Evolutionary conservation across 23 red algal genomes (phyloP).

Genomic region (Porphyridium purpureum): DNA sequence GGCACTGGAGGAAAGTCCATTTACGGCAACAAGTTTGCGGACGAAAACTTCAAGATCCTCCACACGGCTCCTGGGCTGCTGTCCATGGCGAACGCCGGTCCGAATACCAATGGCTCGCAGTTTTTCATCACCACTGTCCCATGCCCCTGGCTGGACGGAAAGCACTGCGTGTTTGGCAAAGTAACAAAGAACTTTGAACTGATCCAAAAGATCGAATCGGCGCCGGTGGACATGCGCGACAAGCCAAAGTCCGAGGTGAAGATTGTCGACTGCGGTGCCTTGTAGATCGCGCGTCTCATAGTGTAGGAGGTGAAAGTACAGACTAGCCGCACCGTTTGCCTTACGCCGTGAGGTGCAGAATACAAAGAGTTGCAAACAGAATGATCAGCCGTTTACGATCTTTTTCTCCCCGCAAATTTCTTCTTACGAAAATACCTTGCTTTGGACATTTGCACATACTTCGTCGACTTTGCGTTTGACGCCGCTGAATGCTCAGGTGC

Average conservation of each 20-base stretch:
- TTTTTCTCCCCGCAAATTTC: too few species aligned
- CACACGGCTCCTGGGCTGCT: conserved; percentile 54
- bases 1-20: conserved; percentile 88
- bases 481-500: too few species aligned
- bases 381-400: too few species aligned
- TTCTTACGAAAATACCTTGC: too few species aligned
- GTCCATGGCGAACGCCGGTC: conserved; percentile 93
- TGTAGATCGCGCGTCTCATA: too few species aligned
- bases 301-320: too few species aligned
- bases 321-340: too few species aligned
- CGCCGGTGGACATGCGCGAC: conserved; percentile 15
- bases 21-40: conserved; percentile 70
- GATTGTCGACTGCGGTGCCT: conserved; percentile 70
- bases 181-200: conserved; percentile 26
- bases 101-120: conserved; percentile 89
- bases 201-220: conserved; percentile 14
- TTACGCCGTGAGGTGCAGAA: too few species aligned
- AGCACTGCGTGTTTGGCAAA: conserved; percentile 77
- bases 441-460: too few species aligned
- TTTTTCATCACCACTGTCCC: conserved; percentile 83
- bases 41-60: conserved; percentile 70
- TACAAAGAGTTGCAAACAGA: too few species aligned
- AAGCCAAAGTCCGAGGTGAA: conserved; percentile 35
- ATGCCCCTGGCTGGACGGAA: conserved; percentile 70
- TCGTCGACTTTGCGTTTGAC: too few species aligned